phyloP scores from a whole-genome alignment of 345 rosid genomes.

The Boechera stricta region DNA sequence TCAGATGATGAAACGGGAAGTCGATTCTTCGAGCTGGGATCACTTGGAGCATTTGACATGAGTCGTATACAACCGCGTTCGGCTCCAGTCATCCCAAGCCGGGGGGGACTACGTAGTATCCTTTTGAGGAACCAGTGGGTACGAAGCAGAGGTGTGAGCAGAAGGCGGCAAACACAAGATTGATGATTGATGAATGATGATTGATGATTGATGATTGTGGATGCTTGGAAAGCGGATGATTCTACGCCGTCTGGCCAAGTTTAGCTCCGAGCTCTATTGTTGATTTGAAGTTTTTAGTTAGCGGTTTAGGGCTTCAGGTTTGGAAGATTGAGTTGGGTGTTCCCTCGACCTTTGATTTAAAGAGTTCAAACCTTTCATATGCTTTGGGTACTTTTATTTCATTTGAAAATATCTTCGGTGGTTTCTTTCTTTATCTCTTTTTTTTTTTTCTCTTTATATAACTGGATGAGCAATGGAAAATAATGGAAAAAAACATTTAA shows the following conservation, averaged over 20 bases:
- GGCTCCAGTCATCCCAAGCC: constrained; percentile 43
- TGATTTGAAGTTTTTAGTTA: constrained; percentile 15
- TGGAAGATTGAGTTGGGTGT: constrained; percentile 21
- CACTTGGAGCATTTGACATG: constrained; percentile 47
- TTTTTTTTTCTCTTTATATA: not conserved
- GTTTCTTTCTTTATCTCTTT: not conserved
- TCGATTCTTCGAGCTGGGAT: constrained; percentile 46
- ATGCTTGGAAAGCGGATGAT: constrained; percentile 15
- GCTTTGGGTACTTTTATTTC: constrained; percentile 15
- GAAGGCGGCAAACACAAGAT: constrained; percentile 38
- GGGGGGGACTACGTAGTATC: constrained; percentile 46
- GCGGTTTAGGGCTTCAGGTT: constrained; percentile 22
- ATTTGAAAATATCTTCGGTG: constrained; percentile 2
- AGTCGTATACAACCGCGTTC: constrained; percentile 45
- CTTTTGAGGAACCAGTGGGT: constrained; percentile 52
- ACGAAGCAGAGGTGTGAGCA: constrained; percentile 47
- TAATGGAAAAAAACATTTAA: not conserved
- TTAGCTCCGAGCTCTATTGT: constrained; percentile 23
- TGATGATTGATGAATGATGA: constrained; percentile 4
- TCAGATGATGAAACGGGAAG: constrained; percentile 65
- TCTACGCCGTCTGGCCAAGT: not conserved
- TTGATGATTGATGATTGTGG: not conserved
- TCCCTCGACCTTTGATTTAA: constrained; percentile 23
- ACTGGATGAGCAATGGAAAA: not conserved
- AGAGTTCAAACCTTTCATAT: constrained; percentile 26